These are phyloP conservation scores for Gentiana macrophylla DNA, from an alignment of 257 asterid species.

Conservation along the genomic window DNA sequence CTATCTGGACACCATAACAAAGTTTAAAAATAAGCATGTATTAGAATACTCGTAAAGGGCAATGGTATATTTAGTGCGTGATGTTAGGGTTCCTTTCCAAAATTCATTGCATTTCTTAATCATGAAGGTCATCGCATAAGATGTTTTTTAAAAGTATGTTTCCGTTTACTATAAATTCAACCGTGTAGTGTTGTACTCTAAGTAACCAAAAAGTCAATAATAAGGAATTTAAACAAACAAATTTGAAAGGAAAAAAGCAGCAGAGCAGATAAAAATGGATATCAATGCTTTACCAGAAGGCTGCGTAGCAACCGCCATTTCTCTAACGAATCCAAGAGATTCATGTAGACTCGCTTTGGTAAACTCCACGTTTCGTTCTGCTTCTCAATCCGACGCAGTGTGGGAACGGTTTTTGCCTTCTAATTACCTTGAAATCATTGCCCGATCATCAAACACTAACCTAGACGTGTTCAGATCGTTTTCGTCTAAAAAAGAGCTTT, in stretches of 20 bases:
- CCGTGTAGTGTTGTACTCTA: too few species aligned
- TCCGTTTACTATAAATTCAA: too few species aligned
- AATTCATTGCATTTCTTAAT: too few species aligned
- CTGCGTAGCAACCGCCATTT: slow-evolving; percentile 33
- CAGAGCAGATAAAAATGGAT: slow-evolving; percentile 19
- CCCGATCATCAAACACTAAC: slow-evolving; percentile 8
- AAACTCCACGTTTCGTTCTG: slow-evolving; percentile 9
- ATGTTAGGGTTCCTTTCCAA: too few species aligned
- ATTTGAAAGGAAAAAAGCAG: slow-evolving; percentile 7
- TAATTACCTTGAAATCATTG: slow-evolving; percentile 22
- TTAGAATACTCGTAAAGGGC: too few species aligned
- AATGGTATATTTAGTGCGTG: too few species aligned
- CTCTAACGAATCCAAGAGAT: slow-evolving; percentile 1
- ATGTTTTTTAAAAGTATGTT: too few species aligned
- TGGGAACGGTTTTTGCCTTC: slow-evolving; percentile 10
- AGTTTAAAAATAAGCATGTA: too few species aligned
- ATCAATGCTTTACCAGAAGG: slow-evolving; percentile 58
- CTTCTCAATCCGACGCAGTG: slow-evolving; percentile 14
- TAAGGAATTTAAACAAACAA: too few species aligned
- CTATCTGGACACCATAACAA: too few species aligned
- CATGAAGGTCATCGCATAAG: too few species aligned
- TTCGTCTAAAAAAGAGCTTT: neutral
- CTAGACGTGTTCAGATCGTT: neutral
- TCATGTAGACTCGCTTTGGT: neutral
- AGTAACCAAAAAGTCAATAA: too few species aligned